These are phyloP conservation scores for Tillandsia fasciculata DNA, from an alignment of 176 grass and related monocot genomes.

Conservation along the genomic window DNA sequence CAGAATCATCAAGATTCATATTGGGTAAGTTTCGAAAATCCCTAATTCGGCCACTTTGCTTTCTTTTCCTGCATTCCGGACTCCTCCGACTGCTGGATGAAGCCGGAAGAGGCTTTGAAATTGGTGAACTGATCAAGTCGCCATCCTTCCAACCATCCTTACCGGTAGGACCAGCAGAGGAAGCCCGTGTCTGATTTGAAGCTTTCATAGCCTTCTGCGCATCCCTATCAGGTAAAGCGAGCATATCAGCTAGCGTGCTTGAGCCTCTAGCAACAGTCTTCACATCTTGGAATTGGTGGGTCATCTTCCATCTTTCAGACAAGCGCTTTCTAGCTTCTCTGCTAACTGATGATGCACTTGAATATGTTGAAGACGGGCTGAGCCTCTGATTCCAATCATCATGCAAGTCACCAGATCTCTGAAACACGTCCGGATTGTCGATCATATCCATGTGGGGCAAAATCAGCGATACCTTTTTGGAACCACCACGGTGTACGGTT, in stretches of 20 bases:
- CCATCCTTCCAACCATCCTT: conserved; percentile 55
- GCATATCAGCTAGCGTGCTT: conserved; percentile 62
- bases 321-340: conserved; percentile 87
- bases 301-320: conserved; percentile 72
- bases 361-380: conserved; percentile 39
- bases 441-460: conserved; percentile 26
- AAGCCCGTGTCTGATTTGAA: conserved; percentile 11
- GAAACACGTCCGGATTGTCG: conserved; percentile 33
- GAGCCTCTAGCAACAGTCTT: conserved; percentile 23
- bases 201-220: conserved; percentile 14
- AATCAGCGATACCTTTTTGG: conserved; percentile 28
- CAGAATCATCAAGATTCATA: conserved; percentile 43
- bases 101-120: conserved; percentile 62
- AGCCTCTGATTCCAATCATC: conserved; percentile 42
- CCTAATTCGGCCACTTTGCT: conserved; percentile 38
- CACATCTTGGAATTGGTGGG: conserved; percentile 32
- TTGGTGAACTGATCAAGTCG: conserved; percentile 37
- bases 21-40: conserved; percentile 73
- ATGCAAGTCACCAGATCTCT: conserved; percentile 33
- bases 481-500: conserved; percentile 18
- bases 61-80: conserved; percentile 51
- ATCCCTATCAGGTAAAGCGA: conserved; percentile 57
- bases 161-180: conserved; percentile 40
- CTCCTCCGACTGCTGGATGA: conserved; percentile 31
- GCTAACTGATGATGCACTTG: conserved; percentile 59